Evolutionary conservation across 495 filamentous ascomycete species (phyloP).

Genomic region (Bacidia gigantensis): DNA sequence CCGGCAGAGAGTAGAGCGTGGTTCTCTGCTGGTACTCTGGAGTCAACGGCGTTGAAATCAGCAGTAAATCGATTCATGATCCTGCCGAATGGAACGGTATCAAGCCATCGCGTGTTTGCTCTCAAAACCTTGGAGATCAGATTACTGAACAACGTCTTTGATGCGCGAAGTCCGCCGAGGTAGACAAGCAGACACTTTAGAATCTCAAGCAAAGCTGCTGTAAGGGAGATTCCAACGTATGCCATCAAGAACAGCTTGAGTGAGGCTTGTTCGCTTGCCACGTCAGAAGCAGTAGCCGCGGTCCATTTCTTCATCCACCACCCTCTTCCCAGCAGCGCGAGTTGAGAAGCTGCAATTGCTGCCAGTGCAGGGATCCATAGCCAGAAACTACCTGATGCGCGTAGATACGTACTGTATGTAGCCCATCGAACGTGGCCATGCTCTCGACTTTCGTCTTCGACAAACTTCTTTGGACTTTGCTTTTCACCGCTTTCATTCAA

Average conservation of each 20-base stretch:
- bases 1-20: conserved; percentile 38
- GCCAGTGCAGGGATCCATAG: conserved; percentile 46
- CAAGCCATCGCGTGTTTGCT: conserved; percentile 61
- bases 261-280: conserved; percentile 33
- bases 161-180: conserved; percentile 45
- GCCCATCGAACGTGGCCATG: conserved; percentile 45
- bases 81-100: conserved; percentile 66
- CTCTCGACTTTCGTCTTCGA: conserved; percentile 59
- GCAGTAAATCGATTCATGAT: conserved; percentile 70
- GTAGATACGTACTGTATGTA: conserved; percentile 53
- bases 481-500: too few relatives aligned
- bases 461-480: conserved; percentile 59
- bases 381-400: conserved; percentile 47
- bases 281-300: conserved; percentile 34
- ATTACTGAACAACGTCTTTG: conserved; percentile 47
- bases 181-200: conserved; percentile 48
- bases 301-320: conserved; percentile 66
- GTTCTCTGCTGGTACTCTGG: conserved; percentile 45
- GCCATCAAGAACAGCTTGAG: conserved; percentile 53
- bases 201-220: conserved; percentile 42
- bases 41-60: conserved; percentile 62
- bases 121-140: conserved; percentile 52
- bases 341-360: conserved; percentile 38
- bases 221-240: conserved; percentile 39
- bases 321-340: conserved; percentile 36